Conservation (phyloP, 768 basidiomycete species). For the Clavulina sp. region DNA sequence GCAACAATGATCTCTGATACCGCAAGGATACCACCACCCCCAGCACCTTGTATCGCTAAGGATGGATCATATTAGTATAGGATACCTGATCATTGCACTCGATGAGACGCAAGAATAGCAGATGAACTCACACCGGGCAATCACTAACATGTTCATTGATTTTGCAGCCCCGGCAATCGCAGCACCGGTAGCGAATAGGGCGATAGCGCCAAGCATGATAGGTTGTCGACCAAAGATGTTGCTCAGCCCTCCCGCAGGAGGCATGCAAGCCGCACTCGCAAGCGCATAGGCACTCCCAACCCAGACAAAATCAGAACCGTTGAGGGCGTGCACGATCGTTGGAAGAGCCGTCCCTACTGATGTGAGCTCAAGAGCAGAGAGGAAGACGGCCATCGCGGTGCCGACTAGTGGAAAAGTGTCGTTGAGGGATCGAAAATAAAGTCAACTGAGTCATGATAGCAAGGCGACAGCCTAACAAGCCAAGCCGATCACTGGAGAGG, state of each 20-base stretch:
- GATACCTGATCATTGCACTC: no score
- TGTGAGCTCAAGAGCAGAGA: not conserved
- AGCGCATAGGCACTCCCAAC: constrained; percentile 12
- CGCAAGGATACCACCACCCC: constrained; percentile 18
- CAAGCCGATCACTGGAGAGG: not conserved
- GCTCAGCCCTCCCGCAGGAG: constrained; percentile 19
- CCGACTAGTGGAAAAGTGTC: not conserved
- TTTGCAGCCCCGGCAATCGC: constrained; percentile 24
- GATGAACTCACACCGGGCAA: constrained; percentile 19
- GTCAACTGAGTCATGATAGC: no score
- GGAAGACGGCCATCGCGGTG: not conserved
- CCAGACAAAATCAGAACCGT: constrained; percentile 10
- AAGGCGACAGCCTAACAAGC: not conserved
- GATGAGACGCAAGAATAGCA: no score
- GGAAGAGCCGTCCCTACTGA: constrained; percentile 5
- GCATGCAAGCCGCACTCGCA: constrained; percentile 19
- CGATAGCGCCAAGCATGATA: constrained; percentile 17
- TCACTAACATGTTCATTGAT: constrained; percentile 26
- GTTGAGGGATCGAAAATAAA: not conserved
- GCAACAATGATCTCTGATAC: no score
- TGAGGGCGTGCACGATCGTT: constrained; percentile 5
- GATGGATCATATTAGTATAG: no score
- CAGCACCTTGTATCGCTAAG: constrained; percentile 19
- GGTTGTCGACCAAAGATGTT: constrained; percentile 23
- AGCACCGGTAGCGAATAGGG: constrained; percentile 23